Conservation (phyloP, 805 yeast genomes). For the Kuraishia molischiana region DNA sequence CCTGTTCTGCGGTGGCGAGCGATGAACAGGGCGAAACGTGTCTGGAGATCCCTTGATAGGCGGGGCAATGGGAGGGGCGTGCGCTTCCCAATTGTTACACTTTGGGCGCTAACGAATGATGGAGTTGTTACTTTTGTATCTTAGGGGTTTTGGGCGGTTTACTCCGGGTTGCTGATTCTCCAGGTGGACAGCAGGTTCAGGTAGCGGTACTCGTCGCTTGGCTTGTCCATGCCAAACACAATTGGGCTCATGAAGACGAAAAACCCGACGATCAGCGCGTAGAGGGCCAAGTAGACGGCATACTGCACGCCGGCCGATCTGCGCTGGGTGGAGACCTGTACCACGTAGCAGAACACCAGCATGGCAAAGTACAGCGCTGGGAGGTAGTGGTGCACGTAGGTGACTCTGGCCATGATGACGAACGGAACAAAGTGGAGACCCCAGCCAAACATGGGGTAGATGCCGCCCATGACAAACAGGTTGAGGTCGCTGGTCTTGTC, state of each 20-base stretch:
- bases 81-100: too few species aligned
- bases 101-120: too few species aligned
- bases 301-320: slow-evolving; percentile 12
- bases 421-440: slow-evolving; percentile 82
- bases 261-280: slow-evolving; percentile 41
- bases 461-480: slow-evolving; percentile 48
- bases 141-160: too few species aligned
- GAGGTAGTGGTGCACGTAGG: slow-evolving; percentile 91
- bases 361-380: slow-evolving; percentile 95
- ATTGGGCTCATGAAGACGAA: slow-evolving; percentile 59
- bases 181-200: slow-evolving; percentile 48
- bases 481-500: slow-evolving; percentile 8
- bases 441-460: slow-evolving; percentile 89
- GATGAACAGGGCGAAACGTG: too few species aligned
- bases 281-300: slow-evolving; percentile 32
- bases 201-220: slow-evolving; percentile 33
- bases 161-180: slow-evolving; percentile 25
- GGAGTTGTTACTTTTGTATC: too few species aligned
- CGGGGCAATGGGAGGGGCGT: too few species aligned
- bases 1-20: too few species aligned
- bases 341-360: slow-evolving; percentile 55
- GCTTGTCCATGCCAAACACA: slow-evolving; percentile 73
- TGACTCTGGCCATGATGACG: slow-evolving; percentile 89
- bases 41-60: too few species aligned
- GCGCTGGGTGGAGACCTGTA: slow-evolving; percentile 27